Evolutionary conservation across 1,139 yeast genomes (phyloP).

Genomic region (Magnusiomyces suaveolens): DNA sequence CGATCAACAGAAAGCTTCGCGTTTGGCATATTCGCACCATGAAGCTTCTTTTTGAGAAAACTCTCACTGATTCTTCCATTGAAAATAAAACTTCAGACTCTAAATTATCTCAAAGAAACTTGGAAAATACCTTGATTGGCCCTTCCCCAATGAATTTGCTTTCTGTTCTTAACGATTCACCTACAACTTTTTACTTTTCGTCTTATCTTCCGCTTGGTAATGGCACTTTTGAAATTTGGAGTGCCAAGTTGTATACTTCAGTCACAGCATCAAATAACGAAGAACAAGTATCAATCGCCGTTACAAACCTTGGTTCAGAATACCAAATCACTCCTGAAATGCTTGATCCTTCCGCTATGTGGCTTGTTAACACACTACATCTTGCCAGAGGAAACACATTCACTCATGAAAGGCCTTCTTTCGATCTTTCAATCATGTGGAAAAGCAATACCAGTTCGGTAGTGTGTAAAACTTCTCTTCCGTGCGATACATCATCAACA

Average conservation of each 20-base stretch:
- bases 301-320: constrained; percentile 26
- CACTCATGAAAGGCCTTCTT: constrained; percentile 20
- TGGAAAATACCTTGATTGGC: constrained; percentile 4
- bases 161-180: not conserved
- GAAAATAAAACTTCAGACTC: not conserved
- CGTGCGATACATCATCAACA: not conserved
- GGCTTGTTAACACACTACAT: constrained; percentile 40
- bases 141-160: constrained; percentile 12
- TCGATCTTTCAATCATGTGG: constrained; percentile 42
- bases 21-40: constrained; percentile 25
- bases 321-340: constrained; percentile 24
- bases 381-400: constrained; percentile 15
- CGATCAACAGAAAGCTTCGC: constrained; percentile 25
- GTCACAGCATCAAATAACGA: not conserved
- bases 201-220: constrained; percentile 38
- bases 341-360: constrained; percentile 36
- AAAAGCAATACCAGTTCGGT: constrained; percentile 52
- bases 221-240: constrained; percentile 38
- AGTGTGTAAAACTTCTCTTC: constrained; percentile 26
- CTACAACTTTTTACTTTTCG: constrained; percentile 11
- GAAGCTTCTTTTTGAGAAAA: constrained; percentile 14
- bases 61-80: not conserved
- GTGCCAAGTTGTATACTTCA: constrained; percentile 19
- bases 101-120: not conserved
- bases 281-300: not conserved